Evolutionary conservation across 805 yeast species (phyloP), one percentile per base, ranked within the genome.

Genomic region (Barnettozyma sucrosica): DNA sequence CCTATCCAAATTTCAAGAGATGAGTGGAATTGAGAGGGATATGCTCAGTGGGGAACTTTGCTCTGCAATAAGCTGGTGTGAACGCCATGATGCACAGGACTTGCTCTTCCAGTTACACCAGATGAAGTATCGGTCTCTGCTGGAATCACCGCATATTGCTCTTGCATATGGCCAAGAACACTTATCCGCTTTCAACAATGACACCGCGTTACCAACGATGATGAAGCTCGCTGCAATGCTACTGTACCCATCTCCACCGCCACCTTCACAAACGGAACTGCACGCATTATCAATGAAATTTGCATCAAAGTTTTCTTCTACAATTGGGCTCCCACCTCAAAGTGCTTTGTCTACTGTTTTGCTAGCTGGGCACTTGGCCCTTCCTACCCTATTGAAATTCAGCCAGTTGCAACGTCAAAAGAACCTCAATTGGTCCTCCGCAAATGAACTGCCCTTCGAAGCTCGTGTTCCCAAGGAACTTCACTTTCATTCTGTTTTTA

Each of bases 391-490:
- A 44, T 65, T 75, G 41, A 80, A 80, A 56, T 74, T 74, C 53
- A 70, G 72, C 40, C 65, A 64, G 36, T 63, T 75, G 30, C 70
- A 66, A 64, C 60, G 58, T 40, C 60, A 66, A 24, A 65, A 65
- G 7, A 64, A 62, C 33, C 62, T 78, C 3, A 77, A 73, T 45
- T 80, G 85, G 85, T 71, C 81, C 1, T 71, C 81, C 0, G 61
- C 65, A 28, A 70, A 77, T 55, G 89, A 83, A 61, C 59, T 83
- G 16, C 86, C 87, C 3, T 80, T 81, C 45, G 85, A 78, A 52
- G 74, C 80, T 19, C 69, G 70, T 26, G 63, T 83, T 19, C 89
- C 89, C 1, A 61, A 63, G 0, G 64, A 64, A 21, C 61, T 80
- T 43, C 75, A 59, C 36, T 81, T 74, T 61, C 89, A 83, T 58